Percentiles rank a stretch among this genome's conserved stretches.
Evolutionary conservation across 2,329 filamentous ascomycete genomes (phyloP).

Genomic region (Trichoderma breve): DNA sequence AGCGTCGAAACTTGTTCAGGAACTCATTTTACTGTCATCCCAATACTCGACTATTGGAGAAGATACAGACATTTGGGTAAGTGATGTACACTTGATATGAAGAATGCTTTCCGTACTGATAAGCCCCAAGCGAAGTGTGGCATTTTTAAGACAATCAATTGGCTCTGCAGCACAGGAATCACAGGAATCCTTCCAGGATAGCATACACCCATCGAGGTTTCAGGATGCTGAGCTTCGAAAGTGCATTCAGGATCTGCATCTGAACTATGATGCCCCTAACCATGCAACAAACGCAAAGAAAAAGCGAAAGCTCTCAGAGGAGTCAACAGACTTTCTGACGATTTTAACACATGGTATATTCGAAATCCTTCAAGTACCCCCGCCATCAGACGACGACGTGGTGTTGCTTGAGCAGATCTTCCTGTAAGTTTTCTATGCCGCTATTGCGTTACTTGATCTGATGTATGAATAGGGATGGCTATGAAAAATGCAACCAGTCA

Average conservation of each 20-base stretch:
- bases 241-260: constrained; percentile 30
- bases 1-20: constrained; percentile 43
- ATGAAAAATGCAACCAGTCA: constrained; percentile 46
- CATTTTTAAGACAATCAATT: constrained; percentile 31
- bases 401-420: constrained; percentile 38
- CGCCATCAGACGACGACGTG: constrained; percentile 26
- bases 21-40: constrained; percentile 37
- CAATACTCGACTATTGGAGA: constrained; percentile 33
- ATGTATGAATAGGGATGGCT: constrained; percentile 36
- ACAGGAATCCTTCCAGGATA: constrained; percentile 27
- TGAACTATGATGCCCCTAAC: constrained; percentile 28
- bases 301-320: constrained; percentile 30
- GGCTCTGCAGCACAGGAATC: constrained; percentile 23
- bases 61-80: constrained; percentile 44
- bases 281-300: constrained; percentile 27
- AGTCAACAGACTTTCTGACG: constrained; percentile 24
- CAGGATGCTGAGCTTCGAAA: constrained; percentile 30
- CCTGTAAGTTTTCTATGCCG: constrained; percentile 43
- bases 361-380: constrained; percentile 31
- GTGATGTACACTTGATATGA: constrained; percentile 11
- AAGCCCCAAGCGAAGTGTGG: constrained; percentile 30
- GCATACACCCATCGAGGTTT: constrained; percentile 32
- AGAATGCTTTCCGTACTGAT: constrained; percentile 24
- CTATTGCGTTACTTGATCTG: constrained; percentile 20
- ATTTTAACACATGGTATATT: constrained; percentile 28